A percentile compares a stretch with the other conserved stretches of the same genome.
Evolutionary conservation across 164 flowering plant species (phyloP).

Genomic region (Tetracentron sinense): DNA sequence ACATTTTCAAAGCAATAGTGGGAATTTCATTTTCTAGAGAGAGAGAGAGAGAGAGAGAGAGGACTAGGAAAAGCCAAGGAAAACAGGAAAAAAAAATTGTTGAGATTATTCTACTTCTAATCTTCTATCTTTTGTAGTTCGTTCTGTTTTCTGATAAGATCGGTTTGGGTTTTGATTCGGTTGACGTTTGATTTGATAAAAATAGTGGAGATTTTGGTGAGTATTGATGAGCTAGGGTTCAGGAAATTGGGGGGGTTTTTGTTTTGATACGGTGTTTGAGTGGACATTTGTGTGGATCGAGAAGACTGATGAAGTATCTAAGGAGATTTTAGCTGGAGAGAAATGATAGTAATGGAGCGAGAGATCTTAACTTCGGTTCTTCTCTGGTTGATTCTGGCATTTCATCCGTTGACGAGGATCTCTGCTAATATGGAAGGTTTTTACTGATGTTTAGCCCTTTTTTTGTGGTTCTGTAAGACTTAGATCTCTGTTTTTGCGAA

Average conservation of each 20-base stretch:
- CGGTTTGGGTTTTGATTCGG: neutral
- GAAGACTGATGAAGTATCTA: neutral
- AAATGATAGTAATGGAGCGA: slow-evolving; percentile 22
- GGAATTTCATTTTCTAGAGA: too few species aligned
- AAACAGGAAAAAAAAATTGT: too few species aligned
- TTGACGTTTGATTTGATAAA: neutral
- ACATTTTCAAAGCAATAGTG: too few species aligned
- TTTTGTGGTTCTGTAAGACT: neutral
- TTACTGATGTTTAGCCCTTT: neutral
- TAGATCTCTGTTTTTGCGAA: neutral
- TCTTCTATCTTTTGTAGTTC: neutral
- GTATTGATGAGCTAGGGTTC: neutral
- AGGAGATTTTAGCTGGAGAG: neutral
- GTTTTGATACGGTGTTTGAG: neutral
- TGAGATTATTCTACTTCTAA: too few species aligned
- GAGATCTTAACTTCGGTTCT: slow-evolving; percentile 23
- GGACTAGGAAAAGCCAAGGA: too few species aligned
- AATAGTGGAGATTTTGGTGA: neutral
- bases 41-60: too few species aligned
- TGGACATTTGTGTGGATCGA: neutral
- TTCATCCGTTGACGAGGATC: slow-evolving; percentile 30
- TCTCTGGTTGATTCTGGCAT: slow-evolving; percentile 31
- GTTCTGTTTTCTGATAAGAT: slow-evolving; percentile 15
- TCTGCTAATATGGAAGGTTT: slow-evolving; percentile 60
- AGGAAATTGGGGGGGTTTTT: neutral